These are phyloP conservation scores for Thelonectria olida DNA, from an alignment of 2,329 filamentous ascomycete species.

Conservation along the genomic window DNA sequence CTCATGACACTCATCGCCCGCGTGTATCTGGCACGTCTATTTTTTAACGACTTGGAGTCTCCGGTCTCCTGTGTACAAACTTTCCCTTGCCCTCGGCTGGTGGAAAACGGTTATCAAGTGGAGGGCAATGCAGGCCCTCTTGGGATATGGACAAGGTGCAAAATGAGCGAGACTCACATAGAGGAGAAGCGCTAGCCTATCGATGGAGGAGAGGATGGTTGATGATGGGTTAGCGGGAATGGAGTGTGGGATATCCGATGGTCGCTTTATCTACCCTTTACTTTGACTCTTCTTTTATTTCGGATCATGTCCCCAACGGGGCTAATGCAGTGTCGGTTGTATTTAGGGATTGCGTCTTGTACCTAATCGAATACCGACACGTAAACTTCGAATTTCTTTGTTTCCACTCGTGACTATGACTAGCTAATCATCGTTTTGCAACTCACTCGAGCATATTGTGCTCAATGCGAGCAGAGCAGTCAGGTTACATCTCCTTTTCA, in stretches of 20 bases:
- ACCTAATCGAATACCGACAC: constrained; percentile 41
- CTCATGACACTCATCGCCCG: constrained; percentile 25
- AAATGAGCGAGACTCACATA: constrained; percentile 31
- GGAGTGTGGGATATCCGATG: constrained; percentile 38
- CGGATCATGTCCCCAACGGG: constrained; percentile 28
- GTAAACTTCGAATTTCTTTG: constrained; percentile 23
- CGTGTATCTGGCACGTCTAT: constrained; percentile 34
- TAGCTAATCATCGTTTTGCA: too few species aligned
- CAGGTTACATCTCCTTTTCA: too few species aligned
- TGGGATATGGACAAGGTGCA: constrained; percentile 34
- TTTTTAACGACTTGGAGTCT: constrained; percentile 34
- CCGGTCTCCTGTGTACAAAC: constrained; percentile 39
- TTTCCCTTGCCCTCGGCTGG: constrained; percentile 14
- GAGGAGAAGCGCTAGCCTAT: constrained; percentile 26
- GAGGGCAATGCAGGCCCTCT: constrained; percentile 29
- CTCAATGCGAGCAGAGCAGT: too few species aligned
- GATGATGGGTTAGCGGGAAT: constrained; percentile 27
- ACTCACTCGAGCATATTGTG: too few species aligned
- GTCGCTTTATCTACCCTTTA: constrained; percentile 43
- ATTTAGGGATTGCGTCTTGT: constrained; percentile 45
- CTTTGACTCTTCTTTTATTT: constrained; percentile 39
- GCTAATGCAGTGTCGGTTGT: constrained; percentile 37
- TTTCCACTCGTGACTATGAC: background rate
- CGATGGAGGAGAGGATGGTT: constrained; percentile 15
- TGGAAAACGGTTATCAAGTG: constrained; percentile 28